phyloP scores from a whole-genome alignment of 129 eudicot species.

The Ambrosia artemisiifolia region DNA sequence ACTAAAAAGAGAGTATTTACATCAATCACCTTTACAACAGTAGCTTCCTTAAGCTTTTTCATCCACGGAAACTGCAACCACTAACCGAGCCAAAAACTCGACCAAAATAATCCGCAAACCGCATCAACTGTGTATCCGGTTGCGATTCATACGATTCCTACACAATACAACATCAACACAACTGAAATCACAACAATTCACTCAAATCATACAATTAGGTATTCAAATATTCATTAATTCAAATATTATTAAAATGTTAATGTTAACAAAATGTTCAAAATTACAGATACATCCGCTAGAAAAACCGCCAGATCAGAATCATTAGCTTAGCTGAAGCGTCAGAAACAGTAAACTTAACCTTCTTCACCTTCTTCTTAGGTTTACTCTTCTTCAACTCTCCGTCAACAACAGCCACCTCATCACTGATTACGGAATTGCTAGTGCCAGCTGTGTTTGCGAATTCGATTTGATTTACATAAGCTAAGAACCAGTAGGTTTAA shows the following conservation, averaged over 20 bases:
- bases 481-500: too few species aligned
- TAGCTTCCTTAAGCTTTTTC: conserved; percentile 44
- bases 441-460: conserved; percentile 11
- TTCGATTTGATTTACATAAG: conserved; percentile 34
- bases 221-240: neutral
- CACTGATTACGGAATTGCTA: conserved; percentile 11
- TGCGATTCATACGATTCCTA: conserved; percentile 39
- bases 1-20: conserved; percentile 22
- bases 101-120: conserved; percentile 48
- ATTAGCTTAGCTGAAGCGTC: conserved; percentile 49
- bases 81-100: conserved; percentile 46
- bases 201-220: neutral
- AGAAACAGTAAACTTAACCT: conserved; percentile 43
- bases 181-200: conserved; percentile 10
- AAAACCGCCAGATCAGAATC: conserved; percentile 45
- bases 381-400: conserved; percentile 33
- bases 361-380: conserved; percentile 46
- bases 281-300: conserved; percentile 49
- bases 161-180: neutral
- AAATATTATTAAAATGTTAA: too few species aligned
- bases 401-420: conserved; percentile 30
- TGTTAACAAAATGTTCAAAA: neutral
- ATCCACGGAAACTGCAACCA: conserved; percentile 48
- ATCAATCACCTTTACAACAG: conserved; percentile 45
- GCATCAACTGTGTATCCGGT: conserved; percentile 43